A percentile compares a stretch with the other conserved stretches of the same genome.
Evolutionary conservation across 495 filamentous ascomycete genomes (phyloP).

Genomic region (Rhizodiscina lignyota): DNA sequence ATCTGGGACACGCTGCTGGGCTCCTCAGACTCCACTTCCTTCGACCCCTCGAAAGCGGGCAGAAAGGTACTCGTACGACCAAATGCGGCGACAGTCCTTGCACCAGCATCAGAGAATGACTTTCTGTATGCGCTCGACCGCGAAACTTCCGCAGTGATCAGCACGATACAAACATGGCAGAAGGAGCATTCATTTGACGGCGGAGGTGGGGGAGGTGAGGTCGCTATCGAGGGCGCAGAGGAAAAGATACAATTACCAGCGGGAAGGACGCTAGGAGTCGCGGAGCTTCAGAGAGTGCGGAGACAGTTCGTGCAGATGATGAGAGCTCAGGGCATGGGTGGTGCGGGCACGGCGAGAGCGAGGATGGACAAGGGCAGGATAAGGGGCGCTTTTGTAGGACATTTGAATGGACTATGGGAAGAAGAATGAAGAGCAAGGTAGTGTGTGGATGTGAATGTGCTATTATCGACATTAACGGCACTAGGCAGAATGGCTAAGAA

Average conservation of each 20-base stretch:
- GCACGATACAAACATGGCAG: constrained; percentile 56
- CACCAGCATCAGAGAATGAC: constrained; percentile 50
- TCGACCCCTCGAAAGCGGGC: constrained; percentile 22
- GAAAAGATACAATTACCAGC: constrained; percentile 20
- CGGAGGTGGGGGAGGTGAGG: constrained; percentile 36
- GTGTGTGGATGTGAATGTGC: too few species aligned
- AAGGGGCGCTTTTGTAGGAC: constrained; percentile 51
- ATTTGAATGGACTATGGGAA: constrained; percentile 39
- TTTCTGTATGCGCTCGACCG: constrained; percentile 78
- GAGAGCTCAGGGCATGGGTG: constrained; percentile 76
- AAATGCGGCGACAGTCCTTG: constrained; percentile 66
- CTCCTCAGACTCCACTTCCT: background rate
- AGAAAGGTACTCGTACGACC: constrained; percentile 26
- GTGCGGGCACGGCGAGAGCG: constrained; percentile 58
- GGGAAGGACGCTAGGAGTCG: constrained; percentile 34
- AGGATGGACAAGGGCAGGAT: constrained; percentile 38
- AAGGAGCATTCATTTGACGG: constrained; percentile 45
- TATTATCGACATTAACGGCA: too few species aligned
- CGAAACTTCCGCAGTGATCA: constrained; percentile 66
- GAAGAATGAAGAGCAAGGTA: background rate
- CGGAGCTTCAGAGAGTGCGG: constrained; percentile 66
- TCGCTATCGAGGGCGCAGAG: constrained; percentile 22
- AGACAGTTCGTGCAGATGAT: constrained; percentile 72
- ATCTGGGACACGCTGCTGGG: constrained; percentile 72
- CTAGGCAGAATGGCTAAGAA: too few species aligned